Evolutionary conservation across 2,329 filamentous ascomycete species (phyloP), one percentile per base, ranked within the genome.

Genomic region (Ascochyta lentis): DNA sequence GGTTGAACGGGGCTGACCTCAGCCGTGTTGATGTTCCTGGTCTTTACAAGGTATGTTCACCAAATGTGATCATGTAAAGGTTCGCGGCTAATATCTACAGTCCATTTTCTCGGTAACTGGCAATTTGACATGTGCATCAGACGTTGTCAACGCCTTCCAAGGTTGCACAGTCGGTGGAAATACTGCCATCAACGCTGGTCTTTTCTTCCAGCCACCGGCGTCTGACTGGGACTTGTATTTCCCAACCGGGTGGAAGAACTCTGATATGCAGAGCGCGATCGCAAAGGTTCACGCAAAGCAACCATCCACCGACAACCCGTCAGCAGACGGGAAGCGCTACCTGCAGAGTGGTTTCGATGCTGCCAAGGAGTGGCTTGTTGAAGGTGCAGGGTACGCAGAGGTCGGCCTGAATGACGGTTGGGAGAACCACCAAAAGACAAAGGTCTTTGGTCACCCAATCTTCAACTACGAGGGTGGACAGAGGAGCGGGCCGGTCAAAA

Each of bases 1-100:
- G 82, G 82, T 71, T 85, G 16, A 63, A 76, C 10, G 77, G 76
- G 10, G 82, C 80, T 24, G 68, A 77, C 3, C 66, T 84, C 10
- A 81, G 79, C 53, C 77, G 82, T 38, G 81, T 84, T 7, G 82
- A 84, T 54, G 81, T 84, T 0, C 82, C 82, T 3, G 82, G 82
- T 10, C 69, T 84, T 2, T 72, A 82, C 72, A 79, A 78, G 53
- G 53, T 56, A 50, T 24, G 37, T 19, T 31, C 26, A 41, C 26
- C 6, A 39, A 23, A 6, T 16, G 9, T 6, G n/a, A 19, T 23
- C 19, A 12, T 24, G 13, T 9, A 24, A 12, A n/a, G 6, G 19
- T 16, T 23, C 19, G 16, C n/a, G 26, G 22, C 38, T 51, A 39
- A 56, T 12, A 2, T 34, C 7, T 6, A 12, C 42, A 56, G 47